Evolutionary conservation across 768 basidiomycete genomes (phyloP).

Genomic region (Pleurotus tuber-regium): DNA sequence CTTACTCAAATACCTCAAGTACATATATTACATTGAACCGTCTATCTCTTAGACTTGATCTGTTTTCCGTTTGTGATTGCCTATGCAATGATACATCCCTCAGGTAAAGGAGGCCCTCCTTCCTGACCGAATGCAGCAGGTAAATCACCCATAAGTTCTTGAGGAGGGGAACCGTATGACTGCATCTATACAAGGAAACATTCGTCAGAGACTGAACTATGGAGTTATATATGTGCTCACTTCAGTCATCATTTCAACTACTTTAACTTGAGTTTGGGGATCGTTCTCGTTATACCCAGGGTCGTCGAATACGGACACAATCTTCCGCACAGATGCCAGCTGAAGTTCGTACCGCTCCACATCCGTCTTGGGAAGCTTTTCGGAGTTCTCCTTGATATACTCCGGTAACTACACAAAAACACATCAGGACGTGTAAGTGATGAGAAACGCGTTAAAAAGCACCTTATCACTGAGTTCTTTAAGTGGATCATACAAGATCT

Average conservation of each 20-base stretch:
- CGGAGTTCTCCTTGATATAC: constrained; percentile 60
- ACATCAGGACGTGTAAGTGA: too few species aligned
- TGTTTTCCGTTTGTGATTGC: not conserved
- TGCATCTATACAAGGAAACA: constrained; percentile 58
- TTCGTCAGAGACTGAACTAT: not conserved
- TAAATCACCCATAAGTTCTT: constrained; percentile 80
- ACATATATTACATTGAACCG: constrained; percentile 7
- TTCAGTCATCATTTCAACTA: constrained; percentile 76
- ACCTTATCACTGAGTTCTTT: constrained; percentile 78
- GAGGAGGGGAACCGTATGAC: constrained; percentile 70
- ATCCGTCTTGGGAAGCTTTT: constrained; percentile 55
- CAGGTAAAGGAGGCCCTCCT: constrained; percentile 29
- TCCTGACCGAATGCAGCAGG: constrained; percentile 69
- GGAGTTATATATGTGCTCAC: constrained; percentile 31
- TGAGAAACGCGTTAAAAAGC: too few species aligned
- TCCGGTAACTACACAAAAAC: constrained; percentile 65
- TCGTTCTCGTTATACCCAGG: constrained; percentile 57
- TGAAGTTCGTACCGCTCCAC: constrained; percentile 65
- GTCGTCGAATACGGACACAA: constrained; percentile 67
- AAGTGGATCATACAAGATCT: constrained; percentile 82
- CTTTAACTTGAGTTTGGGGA: constrained; percentile 36
- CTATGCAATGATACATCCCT: constrained; percentile 27
- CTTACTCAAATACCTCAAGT: too few species aligned
- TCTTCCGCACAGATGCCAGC: constrained; percentile 47
- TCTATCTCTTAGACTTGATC: not conserved